Base-by-base conservation (phyloP, 2,329 filamentous ascomycete species). In the Cladophialophora immunda region DNA sequence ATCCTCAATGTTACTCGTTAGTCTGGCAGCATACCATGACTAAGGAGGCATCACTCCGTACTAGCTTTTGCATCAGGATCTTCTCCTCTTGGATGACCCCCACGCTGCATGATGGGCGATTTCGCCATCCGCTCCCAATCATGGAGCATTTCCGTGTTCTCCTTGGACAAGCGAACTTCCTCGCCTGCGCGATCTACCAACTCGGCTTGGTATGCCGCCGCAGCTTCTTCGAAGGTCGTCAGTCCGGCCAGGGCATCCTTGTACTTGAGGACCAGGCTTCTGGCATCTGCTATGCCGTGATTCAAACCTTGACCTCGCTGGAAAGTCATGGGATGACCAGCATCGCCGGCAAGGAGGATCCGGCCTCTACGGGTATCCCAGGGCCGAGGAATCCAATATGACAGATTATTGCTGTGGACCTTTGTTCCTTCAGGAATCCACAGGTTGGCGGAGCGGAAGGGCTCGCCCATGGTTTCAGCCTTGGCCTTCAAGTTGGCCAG, bases 61-160 rank as follows among this genome's bases (percentile, higher is more conserved):
- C 32, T 11, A 25, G 30, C 29, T 19, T 34, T 30, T 13, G 59
- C 34, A 5, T 25, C 52, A 17, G 59, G 59, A 5, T 54, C 32
- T 45, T 54, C 19, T 30, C 55, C 62, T n/a, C 55, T 58, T 19
- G 58, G 57, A 67, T 69, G 60, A 17, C 67, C 67, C 32, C 67
- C 67, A 25, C 58, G 53, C 45, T 68, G 60, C 58, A 69, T 63
- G 64, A 69, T 62, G 53, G 67, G 59, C 19, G 63, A 66, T 17
- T 64, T 61, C 13, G 64, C 45, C 60, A 76, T 71, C 59, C 71
- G 72, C 29, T 74, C 57, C 76, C 75, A 77, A 57, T 84, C 78
- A 72, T 85, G 82, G 38, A 85, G 69, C 78, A 84, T 82, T 64
- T 75, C 72, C 13, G 79, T 81, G 69, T 84, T 84, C 64, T 77